Evolutionary conservation across 495 filamentous ascomycete species (phyloP), one percentile per base, ranked within the genome.

Genomic region (Niebla homalea): DNA sequence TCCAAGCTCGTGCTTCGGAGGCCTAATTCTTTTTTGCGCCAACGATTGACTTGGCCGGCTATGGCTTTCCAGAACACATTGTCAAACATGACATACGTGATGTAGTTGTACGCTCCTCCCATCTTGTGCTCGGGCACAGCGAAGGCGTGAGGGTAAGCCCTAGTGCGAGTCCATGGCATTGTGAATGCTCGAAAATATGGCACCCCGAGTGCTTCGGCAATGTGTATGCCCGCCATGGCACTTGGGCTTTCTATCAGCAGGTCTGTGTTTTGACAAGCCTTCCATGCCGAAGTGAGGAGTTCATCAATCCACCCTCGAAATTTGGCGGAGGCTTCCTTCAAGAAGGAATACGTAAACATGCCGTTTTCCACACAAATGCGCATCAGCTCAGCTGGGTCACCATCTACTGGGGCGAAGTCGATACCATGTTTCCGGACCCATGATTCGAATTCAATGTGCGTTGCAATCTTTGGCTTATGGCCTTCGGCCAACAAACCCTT

Each of bases 111-210:
- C 0, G 78, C 80, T 26, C 92, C 92, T 43, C 92, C 92, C 81
- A 94, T 86, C 64, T 92, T 94, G 56, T 85, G 80, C 46, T 89
- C 85, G 11, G 87, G 87, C 35, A 94, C 88, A n/a, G 87, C 84
- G 68, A 98, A 98, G 5, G 92, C 93, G 68, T 98, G 92, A 12
- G 92, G 92, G 59, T 98, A 98, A 3, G 93, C 87, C 45, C 93
- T 73, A 20, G 92, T 98, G 40, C 89, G 80, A 0, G 93, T 90
- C 92, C 92, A 98, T 14, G 92, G 93, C 92, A 98, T 98, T 16
- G 90, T 92, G 64, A 98, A 98, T 0, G 89, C 93, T 52, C 92
- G 80, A 73, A 97, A 97, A 61, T 98, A 98, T 5, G 92, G 92
- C 45, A 98, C 93, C 29, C 76, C 73, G 5, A 98, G 74, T 6